Conservation (phyloP, 768 basidiomycete genomes). For the Lepiota brunneoincarnata region DNA sequence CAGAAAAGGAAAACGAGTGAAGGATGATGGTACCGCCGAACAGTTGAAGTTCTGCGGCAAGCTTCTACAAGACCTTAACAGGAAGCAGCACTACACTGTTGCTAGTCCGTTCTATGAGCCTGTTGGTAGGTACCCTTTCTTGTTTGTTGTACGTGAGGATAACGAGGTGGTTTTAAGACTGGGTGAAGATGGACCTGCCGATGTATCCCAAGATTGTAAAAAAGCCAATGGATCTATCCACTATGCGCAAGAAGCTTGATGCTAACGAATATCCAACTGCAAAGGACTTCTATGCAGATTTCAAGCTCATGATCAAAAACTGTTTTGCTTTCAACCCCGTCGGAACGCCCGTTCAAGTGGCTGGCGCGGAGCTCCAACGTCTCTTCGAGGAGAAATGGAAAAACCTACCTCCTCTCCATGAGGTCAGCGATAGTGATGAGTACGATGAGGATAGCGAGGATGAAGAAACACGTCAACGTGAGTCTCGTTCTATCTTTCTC, state of each 20-base stretch:
- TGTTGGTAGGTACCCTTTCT: constrained; percentile 63
- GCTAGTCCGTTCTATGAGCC: constrained; percentile 92
- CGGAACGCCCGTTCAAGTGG: constrained; percentile 82
- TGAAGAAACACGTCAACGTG: constrained; percentile 69
- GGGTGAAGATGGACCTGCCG: constrained; percentile 75
- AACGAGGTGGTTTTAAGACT: constrained; percentile 47
- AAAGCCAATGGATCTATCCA: constrained; percentile 92
- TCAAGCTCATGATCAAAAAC: constrained; percentile 93
- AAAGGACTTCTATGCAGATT: constrained; percentile 82
- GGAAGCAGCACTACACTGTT: constrained; percentile 70
- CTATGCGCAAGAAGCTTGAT: constrained; percentile 85
- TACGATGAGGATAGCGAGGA: constrained; percentile 57
- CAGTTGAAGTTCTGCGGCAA: constrained; percentile 84
- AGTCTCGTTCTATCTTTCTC: constrained; percentile 25
- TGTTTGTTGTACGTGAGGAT: constrained; percentile 3
- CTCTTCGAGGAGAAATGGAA: constrained; percentile 95
- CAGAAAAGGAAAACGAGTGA: constrained; percentile 56
- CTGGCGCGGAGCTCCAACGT: constrained; percentile 81
- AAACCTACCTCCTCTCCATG: constrained; percentile 60
- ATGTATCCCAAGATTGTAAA: constrained; percentile 86
- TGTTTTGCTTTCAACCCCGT: constrained; percentile 91
- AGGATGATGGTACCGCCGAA: constrained; percentile 70
- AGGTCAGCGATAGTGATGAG: constrained; percentile 59
- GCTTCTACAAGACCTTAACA: constrained; percentile 70
- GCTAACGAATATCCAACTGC: constrained; percentile 73